These are phyloP conservation scores for Batkoa obscura DNA, from an alignment of 371 early-diverging fungal genomes.

Conservation along the genomic window DNA sequence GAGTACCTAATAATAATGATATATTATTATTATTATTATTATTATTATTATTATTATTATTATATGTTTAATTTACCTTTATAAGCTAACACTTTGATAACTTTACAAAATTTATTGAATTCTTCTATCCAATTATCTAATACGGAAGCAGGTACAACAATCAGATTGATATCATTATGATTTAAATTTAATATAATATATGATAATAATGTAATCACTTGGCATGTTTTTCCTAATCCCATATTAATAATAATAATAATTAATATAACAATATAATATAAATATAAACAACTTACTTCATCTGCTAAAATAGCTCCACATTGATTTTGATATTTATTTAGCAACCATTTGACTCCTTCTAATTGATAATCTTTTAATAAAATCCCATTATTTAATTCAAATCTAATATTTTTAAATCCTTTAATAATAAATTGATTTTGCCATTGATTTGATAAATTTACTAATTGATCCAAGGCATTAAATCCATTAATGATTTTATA, in stretches of 20 bases:
- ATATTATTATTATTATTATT: not conserved
- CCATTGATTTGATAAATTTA: too few species aligned
- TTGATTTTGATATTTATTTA: conserved; percentile 90
- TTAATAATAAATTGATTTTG: too few species aligned
- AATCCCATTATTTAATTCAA: not conserved
- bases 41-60: too few species aligned
- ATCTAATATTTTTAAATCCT: too few species aligned
- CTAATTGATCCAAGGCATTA: too few species aligned
- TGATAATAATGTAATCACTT: conserved; percentile 91
- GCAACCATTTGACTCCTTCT: conserved; percentile 98
- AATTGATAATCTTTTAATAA: conserved; percentile 50
- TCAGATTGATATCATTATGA: conserved; percentile 65
- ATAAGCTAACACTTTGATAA: conserved; percentile 66
- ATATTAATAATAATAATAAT: not conserved
- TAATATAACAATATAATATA: not conserved
- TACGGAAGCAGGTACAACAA: conserved; percentile 84
- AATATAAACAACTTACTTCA: conserved; percentile 30
- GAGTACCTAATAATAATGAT: not conserved
- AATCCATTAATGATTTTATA: too few species aligned
- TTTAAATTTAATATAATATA: conserved; percentile 53
- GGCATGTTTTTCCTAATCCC: conserved; percentile 97
- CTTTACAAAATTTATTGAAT: conserved; percentile 80
- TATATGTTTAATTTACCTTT: conserved; percentile 26
- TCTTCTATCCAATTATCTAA: conserved; percentile 92
- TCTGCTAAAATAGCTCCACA: conserved; percentile 99